Conservation (phyloP, 306 rosid genomes). For the Inga leiocalycina region DNA sequence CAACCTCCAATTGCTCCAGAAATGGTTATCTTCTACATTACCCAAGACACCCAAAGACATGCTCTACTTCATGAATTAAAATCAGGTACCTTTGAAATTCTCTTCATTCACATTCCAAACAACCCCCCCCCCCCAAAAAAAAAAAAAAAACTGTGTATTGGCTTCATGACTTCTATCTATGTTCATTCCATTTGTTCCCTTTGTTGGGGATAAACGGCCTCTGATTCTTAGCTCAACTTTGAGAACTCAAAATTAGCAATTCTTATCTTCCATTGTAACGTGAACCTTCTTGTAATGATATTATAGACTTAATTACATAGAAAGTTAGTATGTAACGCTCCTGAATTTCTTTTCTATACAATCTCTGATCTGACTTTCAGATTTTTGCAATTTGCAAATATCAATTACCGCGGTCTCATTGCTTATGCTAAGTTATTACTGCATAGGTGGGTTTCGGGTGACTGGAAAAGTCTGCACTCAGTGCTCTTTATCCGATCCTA, state of each 20-base stretch:
- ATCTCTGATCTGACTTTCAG: conserved; percentile 8
- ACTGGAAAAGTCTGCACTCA: conserved; percentile 83
- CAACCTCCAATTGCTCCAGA: conserved; percentile 77
- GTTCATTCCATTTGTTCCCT: neutral
- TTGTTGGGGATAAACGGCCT: neutral
- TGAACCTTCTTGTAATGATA: neutral
- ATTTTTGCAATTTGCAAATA: conserved; percentile 11
- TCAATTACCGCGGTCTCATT: conserved; percentile 14
- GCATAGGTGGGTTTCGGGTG: conserved; percentile 86
- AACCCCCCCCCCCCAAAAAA: neutral
- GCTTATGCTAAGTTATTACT: conserved; percentile 36
- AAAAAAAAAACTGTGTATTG: neutral
- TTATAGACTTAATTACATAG: neutral
- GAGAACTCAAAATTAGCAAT: conserved; percentile 1
- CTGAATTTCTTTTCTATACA: conserved; percentile 18
- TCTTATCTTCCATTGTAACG: neutral
- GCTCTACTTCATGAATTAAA: conserved; percentile 85
- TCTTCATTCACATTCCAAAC: neutral
- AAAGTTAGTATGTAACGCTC: conserved; percentile 14
- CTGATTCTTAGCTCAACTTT: neutral
- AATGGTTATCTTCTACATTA: conserved; percentile 82
- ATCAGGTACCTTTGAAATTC: conserved; percentile 58
- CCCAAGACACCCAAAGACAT: conserved; percentile 97
- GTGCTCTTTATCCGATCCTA: conserved; percentile 71
- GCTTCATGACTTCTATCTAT: conserved; percentile 1